Percentiles rank a stretch among this genome's conserved stretches.
Conservation (phyloP, 2,329 filamentous ascomycete species). For the Lasiodiplodia theobromae region DNA sequence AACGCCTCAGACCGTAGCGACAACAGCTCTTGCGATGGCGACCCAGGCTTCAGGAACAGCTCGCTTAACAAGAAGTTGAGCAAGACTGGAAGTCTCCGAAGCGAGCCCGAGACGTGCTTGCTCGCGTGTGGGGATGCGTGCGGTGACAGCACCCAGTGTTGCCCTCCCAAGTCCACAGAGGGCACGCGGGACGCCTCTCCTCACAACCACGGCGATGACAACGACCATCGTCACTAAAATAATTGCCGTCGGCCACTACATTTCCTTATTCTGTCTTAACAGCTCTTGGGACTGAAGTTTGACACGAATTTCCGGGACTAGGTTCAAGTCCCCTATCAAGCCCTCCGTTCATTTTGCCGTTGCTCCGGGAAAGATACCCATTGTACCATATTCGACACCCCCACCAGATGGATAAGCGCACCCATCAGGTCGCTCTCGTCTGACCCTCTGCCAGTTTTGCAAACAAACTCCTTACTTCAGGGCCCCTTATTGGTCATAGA, state of each 20-base stretch:
- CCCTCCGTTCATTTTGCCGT: conserved; percentile 5
- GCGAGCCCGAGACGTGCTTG: conserved; percentile 46
- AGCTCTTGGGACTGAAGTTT: neutral
- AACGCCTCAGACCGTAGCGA: conserved; percentile 40
- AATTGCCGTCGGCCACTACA: neutral
- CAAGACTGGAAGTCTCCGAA: conserved; percentile 47
- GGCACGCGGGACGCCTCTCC: conserved; percentile 16
- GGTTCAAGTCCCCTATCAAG: neutral
- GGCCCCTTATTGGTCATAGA: neutral
- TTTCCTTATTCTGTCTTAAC: neutral
- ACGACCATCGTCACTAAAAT: conserved; percentile 12
- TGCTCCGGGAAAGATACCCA: conserved; percentile 20
- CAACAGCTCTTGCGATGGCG: conserved; percentile 33
- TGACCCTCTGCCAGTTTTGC: neutral
- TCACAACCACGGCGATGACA: conserved; percentile 17
- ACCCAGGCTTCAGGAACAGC: neutral
- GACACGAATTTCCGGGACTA: neutral
- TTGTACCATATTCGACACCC: conserved; percentile 6
- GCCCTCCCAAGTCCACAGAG: conserved; percentile 39
- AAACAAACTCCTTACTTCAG: neutral
- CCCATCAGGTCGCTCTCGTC: neutral
- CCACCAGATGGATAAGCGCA: neutral
- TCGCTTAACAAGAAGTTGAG: conserved; percentile 26
- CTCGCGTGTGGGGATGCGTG: conserved; percentile 54
- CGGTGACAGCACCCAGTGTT: conserved; percentile 51